Evolutionary conservation across 2,329 filamentous ascomycete genomes (phyloP).

Genomic region (Nothomitra cinnamomea): DNA sequence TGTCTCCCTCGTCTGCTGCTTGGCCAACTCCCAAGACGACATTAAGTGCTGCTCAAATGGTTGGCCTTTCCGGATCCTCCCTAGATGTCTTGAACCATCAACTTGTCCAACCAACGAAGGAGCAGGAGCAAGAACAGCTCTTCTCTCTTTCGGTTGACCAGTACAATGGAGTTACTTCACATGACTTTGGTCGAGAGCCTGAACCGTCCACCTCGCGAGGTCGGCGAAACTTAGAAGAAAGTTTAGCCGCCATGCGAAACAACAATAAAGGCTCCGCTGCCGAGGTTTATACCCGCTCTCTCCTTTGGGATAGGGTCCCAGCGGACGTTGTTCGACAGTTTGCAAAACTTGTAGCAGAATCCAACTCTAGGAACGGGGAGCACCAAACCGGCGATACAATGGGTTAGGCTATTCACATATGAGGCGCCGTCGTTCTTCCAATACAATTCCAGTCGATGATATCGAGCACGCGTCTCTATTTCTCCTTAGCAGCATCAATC

Average conservation of each 20-base stretch:
- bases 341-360: constrained; percentile 54
- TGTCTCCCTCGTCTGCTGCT: constrained; percentile 16
- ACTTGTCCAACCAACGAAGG: constrained; percentile 46
- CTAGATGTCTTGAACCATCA: constrained; percentile 27
- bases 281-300: constrained; percentile 80
- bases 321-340: constrained; percentile 84
- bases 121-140: constrained; percentile 75
- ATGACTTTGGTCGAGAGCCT: constrained; percentile 49
- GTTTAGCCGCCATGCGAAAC: constrained; percentile 61
- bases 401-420: background rate
- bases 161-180: constrained; percentile 69
- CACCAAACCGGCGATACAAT: constrained; percentile 1
- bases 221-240: constrained; percentile 62
- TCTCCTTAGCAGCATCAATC: background rate
- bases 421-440: background rate
- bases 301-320: constrained; percentile 90
- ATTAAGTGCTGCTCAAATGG: constrained; percentile 12
- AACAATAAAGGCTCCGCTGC: constrained; percentile 55
- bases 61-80: constrained; percentile 16
- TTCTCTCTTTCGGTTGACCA: constrained; percentile 75
- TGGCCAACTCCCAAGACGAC: constrained; percentile 5
- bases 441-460: background rate
- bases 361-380: constrained; percentile 1
- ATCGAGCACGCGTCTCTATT: background rate
- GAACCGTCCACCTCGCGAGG: constrained; percentile 41